Evolutionary conservation across 345 rosid species (phyloP).

Genomic region (Citrus glauca): DNA sequence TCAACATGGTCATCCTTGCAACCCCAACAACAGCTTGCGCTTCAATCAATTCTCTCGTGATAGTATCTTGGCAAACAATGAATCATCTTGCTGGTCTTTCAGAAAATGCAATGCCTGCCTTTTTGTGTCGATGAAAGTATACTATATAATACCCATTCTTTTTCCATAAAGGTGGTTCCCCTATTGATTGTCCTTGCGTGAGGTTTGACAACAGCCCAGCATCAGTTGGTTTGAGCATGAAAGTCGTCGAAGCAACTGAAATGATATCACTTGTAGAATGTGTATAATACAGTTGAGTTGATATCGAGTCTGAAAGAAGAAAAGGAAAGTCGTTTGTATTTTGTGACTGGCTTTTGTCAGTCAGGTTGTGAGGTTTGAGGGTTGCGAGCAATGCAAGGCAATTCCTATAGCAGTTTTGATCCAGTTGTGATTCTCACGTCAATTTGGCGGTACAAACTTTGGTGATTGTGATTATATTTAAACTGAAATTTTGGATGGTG

Average conservation of each 20-base stretch:
- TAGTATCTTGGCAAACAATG: conserved; percentile 15
- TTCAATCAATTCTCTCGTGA: conserved; percentile 89
- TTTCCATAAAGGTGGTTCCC: conserved; percentile 28
- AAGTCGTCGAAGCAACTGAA: conserved; percentile 30
- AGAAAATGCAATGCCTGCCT: conserved; percentile 19
- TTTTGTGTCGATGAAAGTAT: conserved; percentile 27
- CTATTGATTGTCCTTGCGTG: conserved; percentile 30
- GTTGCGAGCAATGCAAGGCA: conserved; percentile 30
- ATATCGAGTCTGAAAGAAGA: conserved; percentile 16
- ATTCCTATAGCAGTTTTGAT: conserved; percentile 57
- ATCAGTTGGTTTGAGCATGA: conserved; percentile 28
- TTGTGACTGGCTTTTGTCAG: conserved; percentile 25
- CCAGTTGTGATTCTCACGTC: conserved; percentile 14
- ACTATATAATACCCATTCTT: conserved; percentile 36
- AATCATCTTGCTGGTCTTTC: conserved; percentile 8
- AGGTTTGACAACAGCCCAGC: conserved; percentile 30
- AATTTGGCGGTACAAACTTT: conserved; percentile 4
- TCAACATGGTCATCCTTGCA: conserved; percentile 87
- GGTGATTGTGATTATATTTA: conserved; percentile 28
- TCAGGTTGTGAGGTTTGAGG: conserved; percentile 17
- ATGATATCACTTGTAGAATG: conserved; percentile 36
- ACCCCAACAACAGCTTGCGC: conserved; percentile 91
- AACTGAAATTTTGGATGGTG: conserved; percentile 30
- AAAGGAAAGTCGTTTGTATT: conserved; percentile 6
- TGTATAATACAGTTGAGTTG: conserved; percentile 36